Evolutionary conservation across 2,329 filamentous ascomycete genomes (phyloP).

Genomic region (Huntiella moniliformis): DNA sequence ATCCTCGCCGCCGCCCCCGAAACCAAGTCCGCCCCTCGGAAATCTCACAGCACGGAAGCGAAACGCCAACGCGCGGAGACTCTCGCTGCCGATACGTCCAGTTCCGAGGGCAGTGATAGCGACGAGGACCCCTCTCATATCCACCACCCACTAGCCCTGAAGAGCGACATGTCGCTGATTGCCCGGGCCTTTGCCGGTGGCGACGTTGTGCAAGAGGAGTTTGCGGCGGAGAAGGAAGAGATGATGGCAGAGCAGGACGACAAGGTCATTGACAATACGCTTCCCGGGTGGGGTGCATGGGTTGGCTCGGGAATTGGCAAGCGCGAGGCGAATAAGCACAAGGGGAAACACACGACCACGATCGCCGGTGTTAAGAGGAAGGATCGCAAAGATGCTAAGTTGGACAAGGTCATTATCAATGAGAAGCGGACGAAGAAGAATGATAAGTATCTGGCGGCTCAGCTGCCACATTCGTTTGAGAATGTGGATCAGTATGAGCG

Average conservation of each 20-base stretch:
- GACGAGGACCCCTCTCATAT: conserved; percentile 14
- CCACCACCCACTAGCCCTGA: conserved; percentile 33
- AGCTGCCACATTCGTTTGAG: conserved; percentile 81
- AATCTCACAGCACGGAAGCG: not conserved
- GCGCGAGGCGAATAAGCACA: conserved; percentile 44
- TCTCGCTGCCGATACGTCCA: conserved; percentile 7
- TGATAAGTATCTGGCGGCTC: conserved; percentile 65
- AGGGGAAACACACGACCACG: conserved; percentile 43
- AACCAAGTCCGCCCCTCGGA: not conserved
- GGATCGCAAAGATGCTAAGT: conserved; percentile 62
- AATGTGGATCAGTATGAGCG: conserved; percentile 77
- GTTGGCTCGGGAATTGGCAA: conserved; percentile 64
- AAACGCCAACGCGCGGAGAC: not conserved
- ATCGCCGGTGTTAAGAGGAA: conserved; percentile 55
- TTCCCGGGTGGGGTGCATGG: conserved; percentile 92
- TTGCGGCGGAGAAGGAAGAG: conserved; percentile 60
- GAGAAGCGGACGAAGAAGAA: conserved; percentile 88
- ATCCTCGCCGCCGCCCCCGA: conserved; percentile 5
- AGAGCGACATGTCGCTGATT: conserved; percentile 45
- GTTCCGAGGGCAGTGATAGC: not conserved
- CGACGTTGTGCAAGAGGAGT: conserved; percentile 64
- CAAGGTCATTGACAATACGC: conserved; percentile 61
- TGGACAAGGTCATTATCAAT: conserved; percentile 76
- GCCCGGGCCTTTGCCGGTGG: conserved; percentile 76
- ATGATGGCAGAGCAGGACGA: conserved; percentile 60